Evolutionary conservation across 148 eudicot species (phyloP), one percentile per base, ranked within the genome.

Genomic region (Camellia granthamiana): DNA sequence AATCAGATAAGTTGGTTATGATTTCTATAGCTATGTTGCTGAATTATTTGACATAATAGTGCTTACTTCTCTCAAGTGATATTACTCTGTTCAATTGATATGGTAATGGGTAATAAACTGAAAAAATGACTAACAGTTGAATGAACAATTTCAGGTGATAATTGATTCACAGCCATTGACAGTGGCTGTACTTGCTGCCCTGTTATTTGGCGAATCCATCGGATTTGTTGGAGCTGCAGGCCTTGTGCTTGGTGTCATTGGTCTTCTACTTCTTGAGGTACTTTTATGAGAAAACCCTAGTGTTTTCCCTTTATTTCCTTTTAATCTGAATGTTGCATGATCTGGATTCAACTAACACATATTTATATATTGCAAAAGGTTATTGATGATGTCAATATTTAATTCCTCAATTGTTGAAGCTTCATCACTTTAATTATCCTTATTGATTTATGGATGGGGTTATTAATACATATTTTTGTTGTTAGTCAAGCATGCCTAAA

Each of bases 111-210:
- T 69, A 38, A 74, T 38, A 63, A 72, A 59, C 72, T 58, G 76
- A 64, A 15, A 62, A n/a, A 46, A 54, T 85, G 55, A 86, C 65
- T 18, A 59, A 6, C 38, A 69, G 77, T 65, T 71, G 65, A 78
- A 78, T 54, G 11, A 44, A 79, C 75, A 80, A 77, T 78, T 90
- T 90, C 93, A 96, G 99, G 99, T 96, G 62, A 96, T 96, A 78
- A 96, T 96, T 78, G 99, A 96, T 78, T 96, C 99, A 74, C 99
- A 96, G 84, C 99, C 99, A 83, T 89, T 96, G 77, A 94, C 99
- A 46, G 99, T 96, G 73, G 98, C 99, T 81, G 81, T 94, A 75
- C 90, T 96, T 79, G 99, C 99, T 58, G 87, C 97, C 76, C 80
- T 94, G 64, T 87, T 96, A 77, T 96, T 96, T 89, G 99, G 95